phyloP scores from a whole-genome alignment of 495 filamentous ascomycete species.

The Podospora pseudopauciseta region DNA sequence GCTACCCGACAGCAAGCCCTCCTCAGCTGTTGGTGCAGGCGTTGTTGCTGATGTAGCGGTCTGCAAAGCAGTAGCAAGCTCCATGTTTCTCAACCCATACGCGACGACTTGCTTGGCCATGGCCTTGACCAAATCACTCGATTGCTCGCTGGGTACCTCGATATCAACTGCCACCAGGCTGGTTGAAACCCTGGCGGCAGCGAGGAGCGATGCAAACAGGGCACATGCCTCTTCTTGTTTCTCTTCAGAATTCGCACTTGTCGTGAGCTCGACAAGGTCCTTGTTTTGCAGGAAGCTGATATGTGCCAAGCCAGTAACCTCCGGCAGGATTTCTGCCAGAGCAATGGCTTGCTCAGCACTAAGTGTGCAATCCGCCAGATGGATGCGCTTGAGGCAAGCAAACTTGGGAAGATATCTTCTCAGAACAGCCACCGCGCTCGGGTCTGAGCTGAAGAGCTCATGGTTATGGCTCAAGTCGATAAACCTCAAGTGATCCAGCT shows the following conservation, averaged over 20 bases:
- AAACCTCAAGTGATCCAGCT: constrained; percentile 74
- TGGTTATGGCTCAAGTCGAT: constrained; percentile 90
- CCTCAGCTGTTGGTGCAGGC: constrained; percentile 24
- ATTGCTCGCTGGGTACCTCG: constrained; percentile 73
- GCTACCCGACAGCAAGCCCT: constrained; percentile 16
- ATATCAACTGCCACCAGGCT: constrained; percentile 88
- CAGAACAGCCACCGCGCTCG: constrained; percentile 71
- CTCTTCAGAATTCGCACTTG: constrained; percentile 64
- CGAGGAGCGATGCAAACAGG: constrained; percentile 86
- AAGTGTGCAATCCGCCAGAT: constrained; percentile 83
- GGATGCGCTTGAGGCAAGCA: constrained; percentile 74
- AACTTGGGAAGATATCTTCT: constrained; percentile 82
- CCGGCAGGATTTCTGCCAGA: constrained; percentile 83
- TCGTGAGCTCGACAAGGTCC: constrained; percentile 57
- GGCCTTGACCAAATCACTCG: constrained; percentile 85
- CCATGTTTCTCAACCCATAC: constrained; percentile 89
- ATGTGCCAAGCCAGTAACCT: constrained; percentile 77
- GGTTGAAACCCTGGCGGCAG: constrained; percentile 77
- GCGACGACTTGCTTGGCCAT: constrained; percentile 90
- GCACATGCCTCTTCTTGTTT: constrained; percentile 90
- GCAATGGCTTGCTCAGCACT: constrained; percentile 83
- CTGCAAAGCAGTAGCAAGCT: constrained; percentile 33
- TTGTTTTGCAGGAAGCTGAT: constrained; percentile 85
- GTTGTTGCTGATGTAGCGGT: constrained; percentile 8
- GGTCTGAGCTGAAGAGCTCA: constrained; percentile 67